A percentile compares a stretch with the other conserved stretches of the same genome.
Evolutionary conservation across 2,329 filamentous ascomycete genomes (phyloP).

Genomic region (Aspergillus oerlinghausenensis): DNA sequence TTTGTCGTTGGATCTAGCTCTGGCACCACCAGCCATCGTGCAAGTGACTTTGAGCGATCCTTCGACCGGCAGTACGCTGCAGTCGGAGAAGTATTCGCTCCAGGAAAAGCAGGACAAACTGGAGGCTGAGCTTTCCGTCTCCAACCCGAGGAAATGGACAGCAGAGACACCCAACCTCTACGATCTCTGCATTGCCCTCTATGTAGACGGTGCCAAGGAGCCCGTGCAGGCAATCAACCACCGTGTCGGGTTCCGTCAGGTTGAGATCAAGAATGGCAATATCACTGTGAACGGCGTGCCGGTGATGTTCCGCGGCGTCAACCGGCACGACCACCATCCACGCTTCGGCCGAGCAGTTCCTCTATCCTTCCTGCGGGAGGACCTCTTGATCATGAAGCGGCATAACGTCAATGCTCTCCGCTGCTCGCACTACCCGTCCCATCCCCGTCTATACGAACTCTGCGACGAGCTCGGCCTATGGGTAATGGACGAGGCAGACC

Average conservation of each 20-base stretch:
- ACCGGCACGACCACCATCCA: conserved; percentile 68
- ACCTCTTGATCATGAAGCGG: conserved; percentile 63
- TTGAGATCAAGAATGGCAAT: conserved; percentile 53
- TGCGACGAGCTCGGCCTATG: conserved; percentile 35
- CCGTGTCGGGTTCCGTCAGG: conserved; percentile 58
- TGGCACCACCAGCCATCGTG: conserved; percentile 19
- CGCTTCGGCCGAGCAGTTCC: conserved; percentile 59
- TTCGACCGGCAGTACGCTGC: conserved; percentile 11
- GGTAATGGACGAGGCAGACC: conserved; percentile 36
- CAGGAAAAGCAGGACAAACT: conserved; percentile 23
- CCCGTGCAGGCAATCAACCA: conserved; percentile 41
- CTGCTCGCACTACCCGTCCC: conserved; percentile 61
- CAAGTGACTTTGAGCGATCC: not conserved
- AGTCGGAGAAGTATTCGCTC: not conserved
- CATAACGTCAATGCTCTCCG: conserved; percentile 68
- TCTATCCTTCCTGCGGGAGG: conserved; percentile 56
- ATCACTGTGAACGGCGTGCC: conserved; percentile 57
- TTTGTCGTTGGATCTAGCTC: conserved; percentile 43
- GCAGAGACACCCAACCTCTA: conserved; percentile 64
- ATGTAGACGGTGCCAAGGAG: not conserved
- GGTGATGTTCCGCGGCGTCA: conserved; percentile 60
- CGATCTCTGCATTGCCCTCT: conserved; percentile 28
- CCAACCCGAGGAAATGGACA: conserved; percentile 60
- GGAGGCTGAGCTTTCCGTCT: conserved; percentile 38
- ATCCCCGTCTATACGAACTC: conserved; percentile 25